Base-by-base conservation (phyloP, 192 early-diverging fungal genomes). In the Coemansia sp. region DNA sequence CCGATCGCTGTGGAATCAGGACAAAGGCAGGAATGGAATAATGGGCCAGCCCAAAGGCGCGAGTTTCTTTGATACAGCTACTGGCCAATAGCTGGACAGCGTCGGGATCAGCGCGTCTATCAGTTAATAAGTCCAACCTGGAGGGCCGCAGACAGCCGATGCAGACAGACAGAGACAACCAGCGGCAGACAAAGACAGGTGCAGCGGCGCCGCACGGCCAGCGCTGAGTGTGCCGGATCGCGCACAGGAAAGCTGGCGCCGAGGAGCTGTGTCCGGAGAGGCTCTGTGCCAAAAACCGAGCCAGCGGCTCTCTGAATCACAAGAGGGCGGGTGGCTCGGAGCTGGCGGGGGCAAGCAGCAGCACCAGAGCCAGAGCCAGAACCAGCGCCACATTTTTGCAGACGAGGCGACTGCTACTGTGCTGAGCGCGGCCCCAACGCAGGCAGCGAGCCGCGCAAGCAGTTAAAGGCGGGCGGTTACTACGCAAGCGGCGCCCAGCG, bases 1-100 rank as follows among this genome's bases (percentile, higher is more conserved):
- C 54, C 54, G 54, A 56, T 56, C 54, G 54, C 54, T 34, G 54
- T 56, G 54, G 20, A 56, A 56, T 22, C 54, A 34, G 54, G 33
- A 22, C 28, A 56, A 33, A 28, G 54, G 18, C 54, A 28, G 28
- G 45, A 48, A 15, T 41, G 52, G 52, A 54, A 20, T 17, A 28
- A 54, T 54, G 22, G 8, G 52, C 52, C 52, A 15, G 52, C 5
- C 52, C 17, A 28, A 20, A 54, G 52, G 52, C 2, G 9, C 39
- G 39, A 41, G 7, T 12, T 48, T 48, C 45, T 48, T 48, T 48
- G 45, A 48, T 48, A 15, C 45, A 0, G 0, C 45, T 48, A 4
- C 39, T 15, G 45, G 45, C 45, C 45, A 48, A 48, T 48, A 15
- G 45, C 45, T 12, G 45, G 9, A 3, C 3, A 15, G 45, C 45